Evolutionary conservation across 345 rosid species (phyloP).

Genomic region (Hypericum perforatum): DNA sequence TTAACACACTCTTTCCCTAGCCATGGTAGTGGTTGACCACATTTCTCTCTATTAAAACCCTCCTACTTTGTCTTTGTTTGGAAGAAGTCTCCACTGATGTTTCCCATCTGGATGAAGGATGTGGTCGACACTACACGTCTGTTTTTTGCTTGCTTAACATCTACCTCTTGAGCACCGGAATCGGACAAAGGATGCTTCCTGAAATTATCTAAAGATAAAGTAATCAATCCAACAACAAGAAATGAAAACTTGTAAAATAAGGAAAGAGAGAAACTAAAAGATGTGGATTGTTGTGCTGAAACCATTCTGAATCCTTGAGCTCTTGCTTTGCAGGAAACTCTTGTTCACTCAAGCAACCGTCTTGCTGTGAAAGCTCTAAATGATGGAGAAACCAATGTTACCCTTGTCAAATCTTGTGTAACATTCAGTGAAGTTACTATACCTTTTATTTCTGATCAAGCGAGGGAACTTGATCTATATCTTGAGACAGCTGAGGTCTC

Average conservation of each 20-base stretch:
- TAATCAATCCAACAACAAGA: too few relatives aligned
- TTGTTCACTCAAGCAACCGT: conserved; percentile 69
- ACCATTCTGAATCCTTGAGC: neutral
- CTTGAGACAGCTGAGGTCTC: conserved; percentile 83
- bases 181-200: too few relatives aligned
- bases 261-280: neutral
- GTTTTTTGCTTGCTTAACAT: too few relatives aligned
- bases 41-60: too few relatives aligned
- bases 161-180: too few relatives aligned
- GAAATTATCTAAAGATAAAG: too few relatives aligned
- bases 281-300: neutral
- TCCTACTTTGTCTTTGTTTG: too few relatives aligned
- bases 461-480: conserved; percentile 63
- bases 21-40: neutral
- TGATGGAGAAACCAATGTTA: conserved; percentile 31
- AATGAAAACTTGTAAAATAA: too few relatives aligned
- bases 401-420: conserved; percentile 68
- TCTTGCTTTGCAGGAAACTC: conserved; percentile 53
- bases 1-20: neutral
- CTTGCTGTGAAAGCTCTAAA: conserved; percentile 58
- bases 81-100: too few relatives aligned
- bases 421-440: conserved; percentile 84
- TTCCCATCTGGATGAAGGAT: too few relatives aligned
- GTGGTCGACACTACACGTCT: too few relatives aligned
- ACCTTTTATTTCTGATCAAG: conserved; percentile 49